Base-by-base conservation (phyloP, 1,139 yeast genomes). In the Taiozyma sp. region DNA sequence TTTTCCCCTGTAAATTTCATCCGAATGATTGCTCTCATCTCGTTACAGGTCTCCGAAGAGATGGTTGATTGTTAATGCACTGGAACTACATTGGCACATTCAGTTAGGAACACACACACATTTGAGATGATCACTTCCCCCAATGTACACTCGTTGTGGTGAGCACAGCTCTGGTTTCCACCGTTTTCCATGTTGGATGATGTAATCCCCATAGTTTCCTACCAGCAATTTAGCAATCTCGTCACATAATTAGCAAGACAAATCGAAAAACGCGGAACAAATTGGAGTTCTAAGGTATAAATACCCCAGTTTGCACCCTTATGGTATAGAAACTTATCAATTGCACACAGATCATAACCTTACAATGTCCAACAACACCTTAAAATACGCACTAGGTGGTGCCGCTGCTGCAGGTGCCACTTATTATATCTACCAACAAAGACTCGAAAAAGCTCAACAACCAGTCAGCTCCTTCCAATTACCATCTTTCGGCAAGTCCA, bases 401-500 rank as follows among this genome's bases (percentile, higher is more conserved):
- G 68, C 64, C 29, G 72, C 69, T n/a, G 59, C 70, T n/a, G 73
- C 72, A n/a, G 71, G 68, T 22, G 73, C 70, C 13, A 71, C 70
- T 23, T 67, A 69, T 50, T 72, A 73, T 56, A 55, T 72, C 45
- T 72, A 71, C 51, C 64, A 64, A 50, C 58, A 61, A 48, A 61
- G 65, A 60, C 66, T 55, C 57, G 68, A 62, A 46, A 61, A 57
- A 30, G 48, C 60, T 49, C 64, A 54, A 54, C 60, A 50, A 58
- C 69, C 52, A 47, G 51, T 43, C 62, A 52, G 28, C 46, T 49
- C 39, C 34, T 50, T 41, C 34, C 19, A 43, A 16, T 8, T 46
- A 30, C 54, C 57, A 41, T 38, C 48, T 39, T 55, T 51, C 46
- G 57, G 56, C 32, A 43, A 42, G 13, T 19, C 16, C 10, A 40